phyloP scores from a whole-genome alignment of 2,329 filamentous ascomycete genomes.

The Amesomyces nigricolor region DNA sequence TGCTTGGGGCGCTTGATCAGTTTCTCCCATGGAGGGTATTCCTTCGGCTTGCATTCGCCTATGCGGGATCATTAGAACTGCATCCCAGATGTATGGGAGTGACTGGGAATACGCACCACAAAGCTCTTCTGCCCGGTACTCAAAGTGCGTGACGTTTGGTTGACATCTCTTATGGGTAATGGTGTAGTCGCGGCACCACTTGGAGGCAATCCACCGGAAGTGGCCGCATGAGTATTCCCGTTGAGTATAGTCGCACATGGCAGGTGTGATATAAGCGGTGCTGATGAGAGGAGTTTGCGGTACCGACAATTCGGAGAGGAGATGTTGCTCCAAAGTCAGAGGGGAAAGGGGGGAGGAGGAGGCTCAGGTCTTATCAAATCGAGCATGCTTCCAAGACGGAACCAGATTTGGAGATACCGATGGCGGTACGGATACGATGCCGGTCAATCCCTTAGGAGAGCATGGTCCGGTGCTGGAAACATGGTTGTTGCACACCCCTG shows the following conservation, averaged over 20 bases:
- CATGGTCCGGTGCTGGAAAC: no score
- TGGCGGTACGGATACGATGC: no score
- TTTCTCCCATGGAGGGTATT: conserved; percentile 34
- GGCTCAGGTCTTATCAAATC: no score
- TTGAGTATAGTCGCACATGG: conserved; percentile 49
- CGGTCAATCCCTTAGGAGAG: no score
- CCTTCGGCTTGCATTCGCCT: conserved; percentile 37
- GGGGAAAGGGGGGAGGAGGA: no score
- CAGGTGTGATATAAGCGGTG: background rate
- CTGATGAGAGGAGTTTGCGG: no score
- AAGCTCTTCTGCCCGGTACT: conserved; percentile 30
- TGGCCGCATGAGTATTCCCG: conserved; percentile 33
- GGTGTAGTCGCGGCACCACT: conserved; percentile 33
- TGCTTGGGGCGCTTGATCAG: conserved; percentile 34
- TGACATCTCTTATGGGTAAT: conserved; percentile 31
- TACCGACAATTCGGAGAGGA: no score
- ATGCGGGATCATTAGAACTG: background rate
- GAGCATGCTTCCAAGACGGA: no score
- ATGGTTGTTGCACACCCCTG: no score
- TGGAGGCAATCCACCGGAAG: conserved; percentile 34
- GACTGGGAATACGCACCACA: conserved; percentile 26
- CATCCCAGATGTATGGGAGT: background rate
- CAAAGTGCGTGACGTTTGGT: conserved; percentile 32
- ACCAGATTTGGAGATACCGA: no score
- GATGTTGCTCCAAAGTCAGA: no score